phyloP scores from a whole-genome alignment of 2,329 filamentous ascomycete genomes.

The Aspergillus sp. region DNA sequence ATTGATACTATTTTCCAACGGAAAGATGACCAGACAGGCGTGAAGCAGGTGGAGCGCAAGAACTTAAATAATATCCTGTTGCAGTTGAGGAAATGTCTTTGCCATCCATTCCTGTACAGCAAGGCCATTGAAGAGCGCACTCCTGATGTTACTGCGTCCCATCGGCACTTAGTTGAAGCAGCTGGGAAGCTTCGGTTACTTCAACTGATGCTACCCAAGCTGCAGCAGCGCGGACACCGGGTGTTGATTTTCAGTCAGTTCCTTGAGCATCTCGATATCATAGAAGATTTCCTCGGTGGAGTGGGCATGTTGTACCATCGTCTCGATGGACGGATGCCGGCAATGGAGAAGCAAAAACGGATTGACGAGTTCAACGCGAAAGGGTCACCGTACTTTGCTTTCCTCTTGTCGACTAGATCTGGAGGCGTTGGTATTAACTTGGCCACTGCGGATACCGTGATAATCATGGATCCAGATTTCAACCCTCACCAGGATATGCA shows the following conservation, averaged over 20 bases:
- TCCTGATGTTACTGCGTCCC: conserved; percentile 53
- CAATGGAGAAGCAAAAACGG: conserved; percentile 82
- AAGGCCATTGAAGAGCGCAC: conserved; percentile 78
- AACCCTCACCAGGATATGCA: conserved; percentile 98
- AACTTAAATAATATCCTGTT: conserved; percentile 91
- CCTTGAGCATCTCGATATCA: conserved; percentile 72
- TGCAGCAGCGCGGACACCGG: conserved; percentile 76
- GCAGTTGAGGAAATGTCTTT: conserved; percentile 89
- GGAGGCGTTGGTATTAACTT: conserved; percentile 97
- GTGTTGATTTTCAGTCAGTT: conserved; percentile 97
- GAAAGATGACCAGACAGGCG: conserved; percentile 43
- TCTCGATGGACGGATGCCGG: conserved; percentile 75
- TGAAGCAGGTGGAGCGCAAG: conserved; percentile 65
- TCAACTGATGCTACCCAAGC: conserved; percentile 77
- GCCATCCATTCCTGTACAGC: conserved; percentile 94
- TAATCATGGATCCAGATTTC: conserved; percentile 94
- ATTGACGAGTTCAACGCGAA: conserved; percentile 92
- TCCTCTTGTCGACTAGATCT: conserved; percentile 86
- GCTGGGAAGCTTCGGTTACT: conserved; percentile 82
- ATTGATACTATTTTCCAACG: conserved; percentile 76
- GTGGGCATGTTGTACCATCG: conserved; percentile 68
- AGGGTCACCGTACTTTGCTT: conserved; percentile 75
- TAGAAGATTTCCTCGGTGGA: conserved; percentile 83
- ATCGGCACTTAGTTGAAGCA: conserved; percentile 82
- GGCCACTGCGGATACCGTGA: conserved; percentile 93